Evolutionary conservation across 2,329 filamentous ascomycete species (phyloP), one percentile per base, ranked within the genome.

Genomic region (Botrytis hyacinthi): DNA sequence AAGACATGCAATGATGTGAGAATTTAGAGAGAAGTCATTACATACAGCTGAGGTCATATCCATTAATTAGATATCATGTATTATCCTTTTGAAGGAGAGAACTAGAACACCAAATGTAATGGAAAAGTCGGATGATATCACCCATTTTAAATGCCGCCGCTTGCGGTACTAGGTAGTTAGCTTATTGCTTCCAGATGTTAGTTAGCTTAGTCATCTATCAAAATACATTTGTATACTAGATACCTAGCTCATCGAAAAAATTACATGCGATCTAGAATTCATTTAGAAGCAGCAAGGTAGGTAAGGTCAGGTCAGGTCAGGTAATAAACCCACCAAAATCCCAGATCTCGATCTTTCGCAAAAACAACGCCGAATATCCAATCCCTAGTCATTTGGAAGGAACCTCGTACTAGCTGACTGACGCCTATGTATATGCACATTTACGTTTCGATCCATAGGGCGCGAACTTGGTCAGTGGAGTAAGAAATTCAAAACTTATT

Each of bases 121-220:
- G 9, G 48, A 29, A 63, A 42, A 63, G 40, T 61, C 14, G 35
- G 59, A 61, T 61, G 59, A 61, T 61, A 40, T 61, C 59, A 40
- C 35, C 22, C 32, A 61, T 40, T 61, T 26, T 42, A n/a, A 70
- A 46, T 70, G 70, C 70, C 70, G 70, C 70, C 70, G 70, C 60
- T 71, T 71, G 70, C 70, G 70, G 70, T n/a, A n/a, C n/a, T n/a
- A n/a, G n/a, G n/a, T 35, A 66, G 44, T 66, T 22, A 7, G 60
- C 46, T 51, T 51, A 14, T 51, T 51, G 26, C 12, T 40, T 54
- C 46, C 32, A n/a, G 29, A 22, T 44, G 9, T 29, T 14, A 29
- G 4, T 42, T 57, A 37, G 65, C 65, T 68, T 68, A 68, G 65
- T 68, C 65, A 68, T 68, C 48, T 67, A 54, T 54, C 32, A 67